Base-by-base conservation (phyloP, 805 yeast species). In the Pichia nanzhaoensis region DNA sequence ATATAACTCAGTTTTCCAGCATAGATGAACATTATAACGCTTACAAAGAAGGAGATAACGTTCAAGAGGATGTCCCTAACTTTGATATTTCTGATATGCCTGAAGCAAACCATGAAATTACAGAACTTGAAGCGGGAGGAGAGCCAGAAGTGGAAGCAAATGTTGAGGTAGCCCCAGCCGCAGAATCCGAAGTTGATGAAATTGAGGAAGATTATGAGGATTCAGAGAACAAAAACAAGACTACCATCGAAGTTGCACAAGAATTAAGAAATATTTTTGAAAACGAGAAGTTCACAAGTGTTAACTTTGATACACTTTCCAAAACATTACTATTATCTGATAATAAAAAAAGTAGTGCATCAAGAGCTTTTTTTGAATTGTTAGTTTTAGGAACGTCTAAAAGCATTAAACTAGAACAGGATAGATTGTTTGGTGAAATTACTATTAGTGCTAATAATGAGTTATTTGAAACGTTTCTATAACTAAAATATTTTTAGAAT, bases 331-430 rank as follows among this genome's bases (percentile, higher is more conserved):
- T 72, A 19, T 53, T 71, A 30, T 63, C 74, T 2, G 47, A 42
- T 2, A 66, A 68, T 49, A 68, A 68, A 47, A 73, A 73, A 56
- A 67, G 71, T 52, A 81, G 82, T 54, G 86, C 88, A 18, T 78
- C 87, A 2, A 74, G 78, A 55, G 71, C 85, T 44, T 89, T 89
- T 63, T 89, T 88, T 56, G 95, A 89, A 59, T 61, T 89, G 59
- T 69, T 89, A 53, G 91, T 88, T 3, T 69, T 89, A 46, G 95
- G 95, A 2, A 82, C 93, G 5, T 71, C 78, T 37, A 89, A 83
- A 53, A 81, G 91, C 44, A 66, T 89, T 38, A 66, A 68, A 14
- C 61, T 88, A 35, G 64, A 75, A 32, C 95, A 87, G 65, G 69
- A 71, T 7, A 67, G 66, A 34, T 54, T 82, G 18, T 86, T 80